Evolutionary conservation across 2,329 filamentous ascomycete species (phyloP).

Genomic region (Alternaria conjuncta): DNA sequence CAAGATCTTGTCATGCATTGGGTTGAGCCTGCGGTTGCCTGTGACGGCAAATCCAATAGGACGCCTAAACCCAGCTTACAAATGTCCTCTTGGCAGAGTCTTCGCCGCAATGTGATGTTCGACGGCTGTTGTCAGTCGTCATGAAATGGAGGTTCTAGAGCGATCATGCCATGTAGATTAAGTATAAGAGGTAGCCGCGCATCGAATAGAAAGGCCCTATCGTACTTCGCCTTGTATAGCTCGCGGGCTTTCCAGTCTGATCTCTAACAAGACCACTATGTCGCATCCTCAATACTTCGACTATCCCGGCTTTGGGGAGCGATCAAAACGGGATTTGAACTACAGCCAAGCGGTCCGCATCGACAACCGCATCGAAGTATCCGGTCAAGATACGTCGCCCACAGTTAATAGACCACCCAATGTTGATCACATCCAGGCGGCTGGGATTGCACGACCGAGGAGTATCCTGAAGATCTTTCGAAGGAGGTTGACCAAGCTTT

Average conservation of each 20-base stretch:
- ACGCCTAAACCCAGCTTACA: not conserved
- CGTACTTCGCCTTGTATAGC: not conserved
- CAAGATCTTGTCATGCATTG: not conserved
- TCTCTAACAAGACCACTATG: not conserved
- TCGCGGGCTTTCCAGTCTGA: not conserved
- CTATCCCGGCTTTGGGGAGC: conserved; percentile 21
- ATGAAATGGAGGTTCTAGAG: not conserved
- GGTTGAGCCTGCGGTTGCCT: not conserved
- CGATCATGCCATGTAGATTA: not conserved
- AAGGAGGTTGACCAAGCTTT: conserved; percentile 53
- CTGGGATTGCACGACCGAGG: conserved; percentile 32
- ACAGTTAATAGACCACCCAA: not conserved
- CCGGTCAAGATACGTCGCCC: conserved; percentile 29
- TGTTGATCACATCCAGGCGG: conserved; percentile 23
- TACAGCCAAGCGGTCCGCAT: conserved; percentile 38
- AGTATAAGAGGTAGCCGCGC: not conserved
- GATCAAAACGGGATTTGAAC: conserved; percentile 22
- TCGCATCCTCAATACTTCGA: not conserved
- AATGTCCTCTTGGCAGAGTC: not conserved
- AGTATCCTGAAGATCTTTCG: conserved; percentile 21
- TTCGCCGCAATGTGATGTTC: not conserved
- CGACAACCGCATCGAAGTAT: conserved; percentile 32
- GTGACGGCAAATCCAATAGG: not conserved
- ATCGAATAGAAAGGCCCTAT: not conserved
- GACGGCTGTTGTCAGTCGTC: not conserved